Percentiles rank a stretch among this genome's conserved stretches.
phyloP scores from a whole-genome alignment of 2,329 filamentous ascomycete genomes.

The Apiospora kogelbergensis region DNA sequence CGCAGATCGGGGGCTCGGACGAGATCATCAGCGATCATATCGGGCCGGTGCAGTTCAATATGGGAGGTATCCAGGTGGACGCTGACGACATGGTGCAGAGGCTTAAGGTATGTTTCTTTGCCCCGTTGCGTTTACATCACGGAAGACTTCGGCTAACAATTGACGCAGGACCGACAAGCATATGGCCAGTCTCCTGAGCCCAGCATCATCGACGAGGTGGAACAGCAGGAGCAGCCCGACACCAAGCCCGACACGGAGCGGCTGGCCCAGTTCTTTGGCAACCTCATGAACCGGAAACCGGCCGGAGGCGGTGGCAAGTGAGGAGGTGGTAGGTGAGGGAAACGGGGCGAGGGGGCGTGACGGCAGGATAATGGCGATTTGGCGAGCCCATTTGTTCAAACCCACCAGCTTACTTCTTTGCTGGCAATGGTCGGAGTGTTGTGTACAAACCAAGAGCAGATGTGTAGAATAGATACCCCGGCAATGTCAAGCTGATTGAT shows the following conservation, averaged over 20 bases:
- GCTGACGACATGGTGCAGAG: slow-evolving; percentile 90
- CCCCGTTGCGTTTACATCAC: background rate
- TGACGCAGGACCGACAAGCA: slow-evolving; percentile 54
- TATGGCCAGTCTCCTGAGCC: slow-evolving; percentile 48
- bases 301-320: background rate
- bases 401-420: background rate
- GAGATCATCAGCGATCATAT: slow-evolving; percentile 74
- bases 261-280: slow-evolving; percentile 59
- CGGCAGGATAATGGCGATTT: slow-evolving; percentile 5
- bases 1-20: slow-evolving; percentile 28
- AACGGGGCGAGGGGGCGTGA: background rate
- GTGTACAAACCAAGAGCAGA: background rate
- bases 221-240: slow-evolving; percentile 36
- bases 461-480: slow-evolving; percentile 15
- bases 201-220: slow-evolving; percentile 35
- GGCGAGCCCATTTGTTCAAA: slow-evolving; percentile 1
- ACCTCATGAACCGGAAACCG: slow-evolving; percentile 56
- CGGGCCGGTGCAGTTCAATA: slow-evolving; percentile 94
- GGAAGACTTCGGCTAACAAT: slow-evolving; percentile 22
- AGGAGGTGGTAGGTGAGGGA: background rate
- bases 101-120: slow-evolving; percentile 65
- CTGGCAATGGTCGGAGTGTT: background rate
- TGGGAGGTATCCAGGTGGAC: slow-evolving; percentile 95
- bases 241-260: slow-evolving; percentile 51
- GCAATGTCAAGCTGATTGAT: slow-evolving; percentile 6